These are phyloP conservation scores for Talaromyces sp. DNA, from an alignment of 2,329 filamentous ascomycete species.

Conservation along the genomic window DNA sequence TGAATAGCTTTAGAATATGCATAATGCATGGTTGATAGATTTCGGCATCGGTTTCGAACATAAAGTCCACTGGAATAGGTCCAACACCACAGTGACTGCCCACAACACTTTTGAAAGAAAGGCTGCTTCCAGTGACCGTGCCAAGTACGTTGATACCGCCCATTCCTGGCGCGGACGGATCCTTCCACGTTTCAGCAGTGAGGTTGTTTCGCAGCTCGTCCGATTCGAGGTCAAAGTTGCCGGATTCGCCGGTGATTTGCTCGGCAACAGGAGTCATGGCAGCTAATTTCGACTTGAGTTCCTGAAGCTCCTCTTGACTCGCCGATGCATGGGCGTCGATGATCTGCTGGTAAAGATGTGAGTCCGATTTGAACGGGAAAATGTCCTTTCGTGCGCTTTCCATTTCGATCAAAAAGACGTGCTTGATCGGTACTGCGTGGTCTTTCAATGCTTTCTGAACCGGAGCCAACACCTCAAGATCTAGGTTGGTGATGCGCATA, in stretches of 20 bases:
- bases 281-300: slow-evolving; percentile 27
- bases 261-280: slow-evolving; percentile 32
- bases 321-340: slow-evolving; percentile 26
- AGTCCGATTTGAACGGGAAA: slow-evolving; percentile 32
- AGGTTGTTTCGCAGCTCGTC: slow-evolving; percentile 15
- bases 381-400: slow-evolving; percentile 35
- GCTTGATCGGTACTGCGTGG: slow-evolving; percentile 30
- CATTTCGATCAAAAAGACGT: slow-evolving; percentile 34
- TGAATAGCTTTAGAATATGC: slow-evolving; percentile 35
- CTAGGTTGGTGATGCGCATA: slow-evolving; percentile 33
- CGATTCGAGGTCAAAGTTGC: slow-evolving; percentile 19
- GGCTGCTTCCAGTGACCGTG: slow-evolving; percentile 31
- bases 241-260: slow-evolving; percentile 31
- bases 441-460: slow-evolving; percentile 28
- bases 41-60: slow-evolving; percentile 30
- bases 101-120: slow-evolving; percentile 35
- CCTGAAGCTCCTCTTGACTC: slow-evolving; percentile 17
- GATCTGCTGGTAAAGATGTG: slow-evolving; percentile 30
- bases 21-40: slow-evolving; percentile 37
- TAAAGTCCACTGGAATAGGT: slow-evolving; percentile 32
- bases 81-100: slow-evolving; percentile 34
- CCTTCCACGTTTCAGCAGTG: slow-evolving; percentile 24
- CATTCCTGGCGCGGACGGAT: slow-evolving; percentile 28
- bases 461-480: slow-evolving; percentile 29
- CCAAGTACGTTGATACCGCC: slow-evolving; percentile 34